phyloP scores from a whole-genome alignment of 1,284 basidiomycete genomes.

The Ceratobasidium sp. region DNA sequence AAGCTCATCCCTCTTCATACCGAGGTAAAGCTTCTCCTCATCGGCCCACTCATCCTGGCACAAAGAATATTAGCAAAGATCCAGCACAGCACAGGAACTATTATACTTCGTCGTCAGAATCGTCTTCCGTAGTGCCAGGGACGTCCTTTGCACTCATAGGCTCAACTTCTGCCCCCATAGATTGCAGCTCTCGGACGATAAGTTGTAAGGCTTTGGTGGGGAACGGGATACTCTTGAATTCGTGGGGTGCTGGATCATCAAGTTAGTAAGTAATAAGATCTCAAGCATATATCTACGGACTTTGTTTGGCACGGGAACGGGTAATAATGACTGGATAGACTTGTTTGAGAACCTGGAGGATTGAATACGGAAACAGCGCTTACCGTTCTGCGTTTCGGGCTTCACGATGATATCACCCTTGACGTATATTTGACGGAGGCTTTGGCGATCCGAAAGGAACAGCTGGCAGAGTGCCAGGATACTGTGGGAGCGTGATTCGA shows the following conservation, averaged over 20 bases:
- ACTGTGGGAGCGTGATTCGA: conserved; percentile 56
- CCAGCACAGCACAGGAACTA: conserved; percentile 29
- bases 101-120: conserved; percentile 68
- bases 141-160: conserved; percentile 66
- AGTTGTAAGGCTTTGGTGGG: conserved; percentile 93
- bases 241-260: conserved; percentile 73
- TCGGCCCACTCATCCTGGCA: conserved; percentile 88
- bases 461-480: conserved; percentile 85
- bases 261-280: neutral
- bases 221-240: conserved; percentile 89
- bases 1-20: conserved; percentile 60
- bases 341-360: neutral
- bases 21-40: conserved; percentile 71
- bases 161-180: conserved; percentile 72
- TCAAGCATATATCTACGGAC: conserved; percentile 59
- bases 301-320: conserved; percentile 86
- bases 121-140: conserved; percentile 71
- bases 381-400: conserved; percentile 82
- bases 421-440: conserved; percentile 76
- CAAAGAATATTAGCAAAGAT: conserved; percentile 36
- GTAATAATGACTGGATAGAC: conserved; percentile 87
- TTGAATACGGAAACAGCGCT: conserved; percentile 54
- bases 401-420: conserved; percentile 94
- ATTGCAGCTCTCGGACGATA: conserved; percentile 84
- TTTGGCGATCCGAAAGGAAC: conserved; percentile 74